Conservation (phyloP, 1,139 yeast genomes). For the Yamadazyma trypodendri region DNA sequence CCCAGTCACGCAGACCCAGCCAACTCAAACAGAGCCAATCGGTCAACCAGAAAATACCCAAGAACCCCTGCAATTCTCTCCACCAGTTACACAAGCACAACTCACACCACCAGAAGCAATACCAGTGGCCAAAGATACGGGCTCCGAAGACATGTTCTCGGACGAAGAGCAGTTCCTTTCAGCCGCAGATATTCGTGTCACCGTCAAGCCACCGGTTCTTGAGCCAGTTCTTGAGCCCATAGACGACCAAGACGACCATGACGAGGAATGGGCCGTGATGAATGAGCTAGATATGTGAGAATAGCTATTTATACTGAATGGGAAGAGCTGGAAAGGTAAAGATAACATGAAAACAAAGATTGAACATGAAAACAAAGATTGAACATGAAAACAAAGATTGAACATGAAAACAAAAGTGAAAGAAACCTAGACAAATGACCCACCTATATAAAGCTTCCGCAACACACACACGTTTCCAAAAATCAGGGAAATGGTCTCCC, state of each 20-base stretch:
- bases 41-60: no score
- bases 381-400: no score
- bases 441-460: slow-evolving; percentile 37
- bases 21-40: background rate
- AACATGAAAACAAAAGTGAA: no score
- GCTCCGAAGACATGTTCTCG: slow-evolving; percentile 10
- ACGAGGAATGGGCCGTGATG: slow-evolving; percentile 38
- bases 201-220: slow-evolving; percentile 1
- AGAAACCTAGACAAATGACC: slow-evolving; percentile 5
- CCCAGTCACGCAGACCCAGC: background rate
- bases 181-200: slow-evolving; percentile 6
- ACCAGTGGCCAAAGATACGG: background rate
- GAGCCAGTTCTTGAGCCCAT: slow-evolving; percentile 1
- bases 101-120: background rate
- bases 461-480: slow-evolving; percentile 38
- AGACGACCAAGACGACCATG: slow-evolving; percentile 21
- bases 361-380: no score
- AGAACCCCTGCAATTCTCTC: no score
- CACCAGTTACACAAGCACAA: background rate
- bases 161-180: slow-evolving; percentile 12
- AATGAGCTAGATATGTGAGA: slow-evolving; percentile 33
- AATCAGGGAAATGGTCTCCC: slow-evolving; percentile 47
- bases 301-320: no score
- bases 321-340: no score
- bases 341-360: no score